Conservation (phyloP, 768 basidiomycete species). For the Hydnum rufescens region DNA sequence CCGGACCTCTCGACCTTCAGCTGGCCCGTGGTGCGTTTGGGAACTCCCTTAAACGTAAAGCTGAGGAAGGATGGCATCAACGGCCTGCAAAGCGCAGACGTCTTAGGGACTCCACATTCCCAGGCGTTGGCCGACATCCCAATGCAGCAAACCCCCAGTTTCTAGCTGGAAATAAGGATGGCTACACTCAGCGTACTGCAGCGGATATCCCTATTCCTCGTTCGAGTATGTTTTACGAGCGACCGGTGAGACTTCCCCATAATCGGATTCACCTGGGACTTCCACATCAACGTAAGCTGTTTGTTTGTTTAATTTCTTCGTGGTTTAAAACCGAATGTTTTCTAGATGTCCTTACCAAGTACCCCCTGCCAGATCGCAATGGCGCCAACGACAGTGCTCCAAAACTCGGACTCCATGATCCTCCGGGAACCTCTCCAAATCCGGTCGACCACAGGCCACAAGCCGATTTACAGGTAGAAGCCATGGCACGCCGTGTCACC, state of each 20-base stretch:
- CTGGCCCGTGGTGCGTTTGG: constrained; percentile 2
- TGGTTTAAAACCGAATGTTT: background rate
- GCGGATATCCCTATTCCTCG: constrained; percentile 35
- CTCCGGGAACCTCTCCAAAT: background rate
- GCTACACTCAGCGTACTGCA: constrained; percentile 22
- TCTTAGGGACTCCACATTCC: constrained; percentile 12
- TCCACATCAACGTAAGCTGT: constrained; percentile 38
- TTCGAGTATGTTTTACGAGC: constrained; percentile 44
- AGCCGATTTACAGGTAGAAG: background rate
- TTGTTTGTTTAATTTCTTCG: background rate
- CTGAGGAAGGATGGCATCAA: background rate
- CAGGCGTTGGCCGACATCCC: constrained; percentile 11
- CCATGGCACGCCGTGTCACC: constrained; percentile 4
- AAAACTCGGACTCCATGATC: background rate
- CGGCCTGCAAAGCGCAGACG: background rate
- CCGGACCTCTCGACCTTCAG: too few relatives aligned
- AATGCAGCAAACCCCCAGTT: background rate
- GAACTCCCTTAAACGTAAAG: constrained; percentile 4
- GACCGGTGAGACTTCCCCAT: constrained; percentile 27
- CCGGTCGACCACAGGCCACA: too few relatives aligned
- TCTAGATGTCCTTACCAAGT: constrained; percentile 37
- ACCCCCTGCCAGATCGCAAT: constrained; percentile 35
- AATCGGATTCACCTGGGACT: constrained; percentile 46
- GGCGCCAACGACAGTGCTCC: constrained; percentile 20
- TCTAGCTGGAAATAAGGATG: background rate